phyloP scores from a whole-genome alignment of 2,329 filamentous ascomycete species.

The Diaporthe sp. region DNA sequence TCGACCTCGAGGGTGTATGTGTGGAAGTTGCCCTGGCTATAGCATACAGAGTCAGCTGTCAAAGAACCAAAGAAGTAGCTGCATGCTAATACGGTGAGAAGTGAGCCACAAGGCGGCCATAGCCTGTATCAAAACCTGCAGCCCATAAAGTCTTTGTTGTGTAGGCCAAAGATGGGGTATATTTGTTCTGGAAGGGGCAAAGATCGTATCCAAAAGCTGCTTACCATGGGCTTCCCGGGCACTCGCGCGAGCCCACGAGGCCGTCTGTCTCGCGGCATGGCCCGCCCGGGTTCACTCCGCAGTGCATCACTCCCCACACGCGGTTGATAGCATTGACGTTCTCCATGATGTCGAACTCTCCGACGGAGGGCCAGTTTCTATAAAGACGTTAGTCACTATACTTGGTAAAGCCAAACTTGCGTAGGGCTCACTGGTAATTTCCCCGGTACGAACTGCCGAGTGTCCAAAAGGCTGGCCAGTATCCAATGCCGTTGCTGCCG shows the following conservation, averaged over 20 bases:
- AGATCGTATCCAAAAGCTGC: too few species aligned
- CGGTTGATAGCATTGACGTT: constrained; percentile 57
- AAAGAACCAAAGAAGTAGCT: too few species aligned
- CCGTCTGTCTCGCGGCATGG: constrained; percentile 47
- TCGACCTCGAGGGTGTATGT: constrained; percentile 22
- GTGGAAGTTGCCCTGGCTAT: constrained; percentile 21
- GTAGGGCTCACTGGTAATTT: constrained; percentile 35
- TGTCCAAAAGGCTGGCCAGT: constrained; percentile 68
- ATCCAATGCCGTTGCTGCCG: constrained; percentile 46
- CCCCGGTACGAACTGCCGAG: constrained; percentile 59
- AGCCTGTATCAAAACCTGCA: too few species aligned
- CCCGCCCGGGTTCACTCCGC: constrained; percentile 55
- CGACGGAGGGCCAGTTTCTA: constrained; percentile 56
- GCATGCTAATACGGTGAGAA: too few species aligned
- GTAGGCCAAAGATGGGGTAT: too few species aligned
- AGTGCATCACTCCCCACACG: constrained; percentile 60
- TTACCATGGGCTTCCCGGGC: constrained; percentile 4
- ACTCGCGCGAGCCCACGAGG: constrained; percentile 14
- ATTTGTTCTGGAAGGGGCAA: too few species aligned
- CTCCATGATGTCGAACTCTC: constrained; percentile 66
- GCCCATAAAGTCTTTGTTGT: too few species aligned
- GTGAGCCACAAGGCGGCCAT: too few species aligned
- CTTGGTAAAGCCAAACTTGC: neutral
- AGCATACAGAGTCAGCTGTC: too few species aligned
- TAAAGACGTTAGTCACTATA: neutral